These are phyloP conservation scores for Psilocybe tampanensis DNA, from an alignment of 768 basidiomycete genomes.

Conservation along the genomic window DNA sequence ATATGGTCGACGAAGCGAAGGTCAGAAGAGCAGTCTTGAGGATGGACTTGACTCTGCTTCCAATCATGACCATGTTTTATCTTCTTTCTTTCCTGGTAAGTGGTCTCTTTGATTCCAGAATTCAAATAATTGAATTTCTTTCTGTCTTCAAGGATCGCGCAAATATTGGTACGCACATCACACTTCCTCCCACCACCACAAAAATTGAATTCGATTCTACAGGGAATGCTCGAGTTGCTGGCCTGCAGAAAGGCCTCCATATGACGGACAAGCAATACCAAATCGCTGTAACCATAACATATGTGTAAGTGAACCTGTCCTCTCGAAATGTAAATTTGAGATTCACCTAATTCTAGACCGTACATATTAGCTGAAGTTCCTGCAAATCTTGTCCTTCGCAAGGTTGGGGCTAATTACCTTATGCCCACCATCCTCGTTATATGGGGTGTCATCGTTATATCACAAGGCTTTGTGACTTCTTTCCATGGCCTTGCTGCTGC, in stretches of 20 bases:
- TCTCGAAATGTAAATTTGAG: background rate
- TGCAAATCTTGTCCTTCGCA: conserved; percentile 43
- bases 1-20: conserved; percentile 3
- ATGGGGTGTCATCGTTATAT: conserved; percentile 52
- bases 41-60: conserved; percentile 33
- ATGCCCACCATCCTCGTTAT: conserved; percentile 48
- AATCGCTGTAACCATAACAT: conserved; percentile 33
- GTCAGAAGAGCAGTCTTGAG: conserved; percentile 25
- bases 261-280: conserved; percentile 41
- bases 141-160: conserved; percentile 28
- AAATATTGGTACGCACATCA: conserved; percentile 29
- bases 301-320: conserved; percentile 18
- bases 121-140: background rate
- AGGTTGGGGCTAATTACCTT: conserved; percentile 48
- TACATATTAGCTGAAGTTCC: conserved; percentile 52
- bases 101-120: conserved; percentile 39
- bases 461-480: conserved; percentile 48
- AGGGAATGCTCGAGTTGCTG: conserved; percentile 50
- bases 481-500: conserved; percentile 48
- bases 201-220: conserved; percentile 18
- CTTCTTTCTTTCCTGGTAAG: too few relatives aligned
- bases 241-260: conserved; percentile 44
- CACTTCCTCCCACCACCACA: conserved; percentile 31
- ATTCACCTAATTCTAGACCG: conserved; percentile 30
- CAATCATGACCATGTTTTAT: conserved; percentile 40